These are phyloP conservation scores for Chrysanthemum seticuspe DNA, from an alignment of 129 eudicot genomes.

Conservation along the genomic window DNA sequence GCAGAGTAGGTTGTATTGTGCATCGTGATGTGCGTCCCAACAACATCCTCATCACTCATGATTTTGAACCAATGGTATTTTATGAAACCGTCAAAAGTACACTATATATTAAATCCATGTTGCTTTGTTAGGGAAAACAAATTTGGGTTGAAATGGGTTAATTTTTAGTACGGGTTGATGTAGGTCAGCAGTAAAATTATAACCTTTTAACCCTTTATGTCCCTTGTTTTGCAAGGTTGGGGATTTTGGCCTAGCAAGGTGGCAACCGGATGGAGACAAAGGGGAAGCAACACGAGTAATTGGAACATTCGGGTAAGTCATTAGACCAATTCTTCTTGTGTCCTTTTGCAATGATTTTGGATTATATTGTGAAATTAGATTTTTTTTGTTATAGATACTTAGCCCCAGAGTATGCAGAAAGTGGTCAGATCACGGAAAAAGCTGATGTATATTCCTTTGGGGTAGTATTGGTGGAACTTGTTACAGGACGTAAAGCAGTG, in stretches of 20 bases:
- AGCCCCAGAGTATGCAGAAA: conserved; percentile 92
- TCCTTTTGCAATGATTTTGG: neutral
- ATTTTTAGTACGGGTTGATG: no score
- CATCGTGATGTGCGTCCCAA: conserved; percentile 97
- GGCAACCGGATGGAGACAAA: conserved; percentile 93
- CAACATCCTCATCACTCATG: conserved; percentile 92
- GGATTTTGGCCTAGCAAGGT: conserved; percentile 87
- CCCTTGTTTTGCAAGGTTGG: conserved; percentile 55
- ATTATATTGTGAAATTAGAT: neutral
- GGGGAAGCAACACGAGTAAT: conserved; percentile 90
- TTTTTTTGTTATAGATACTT: conserved; percentile 49
- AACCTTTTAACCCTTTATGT: neutral
- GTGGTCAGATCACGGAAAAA: conserved; percentile 89
- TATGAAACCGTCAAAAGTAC: neutral
- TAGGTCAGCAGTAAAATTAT: neutral
- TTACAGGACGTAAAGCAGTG: conserved; percentile 85
- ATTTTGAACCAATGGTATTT: conserved; percentile 89
- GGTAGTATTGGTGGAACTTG: conserved; percentile 78
- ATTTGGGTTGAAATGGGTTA: no score
- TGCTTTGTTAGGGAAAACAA: no score
- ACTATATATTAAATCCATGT: no score
- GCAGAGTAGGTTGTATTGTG: conserved; percentile 97
- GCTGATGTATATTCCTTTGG: conserved; percentile 93
- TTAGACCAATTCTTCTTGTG: neutral
- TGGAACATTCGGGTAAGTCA: conserved; percentile 79